Evolutionary conservation across 306 rosid genomes (phyloP), one percentile per base, ranked within the genome.

Genomic region (Cicer bijugum): DNA sequence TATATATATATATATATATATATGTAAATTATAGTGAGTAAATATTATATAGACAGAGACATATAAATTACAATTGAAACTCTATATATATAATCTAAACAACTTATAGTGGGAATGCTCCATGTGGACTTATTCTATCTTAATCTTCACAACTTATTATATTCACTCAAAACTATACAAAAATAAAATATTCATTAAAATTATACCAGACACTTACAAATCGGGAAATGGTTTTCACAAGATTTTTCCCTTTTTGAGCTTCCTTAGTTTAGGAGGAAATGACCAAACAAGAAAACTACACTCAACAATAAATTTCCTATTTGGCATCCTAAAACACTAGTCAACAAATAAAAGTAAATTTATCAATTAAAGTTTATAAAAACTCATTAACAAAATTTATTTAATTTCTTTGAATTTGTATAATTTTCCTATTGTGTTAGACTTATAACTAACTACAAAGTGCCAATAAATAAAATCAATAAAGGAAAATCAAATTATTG

Each of bases 181-280:
- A 16, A 16, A 16, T 16, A 16, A 16, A 16, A 0, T 16, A 16
- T 16, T 16, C 17, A 16, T 16, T 16, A 16, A 16, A 16, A 16
- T 16, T 17, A 1, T 17, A 17, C 19, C 1, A 17, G 19, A 17
- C 1, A 17, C 19, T 17, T 17, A 17, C 19, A 17, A 17, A 17
- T 17, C 19, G 1, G 0, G 1, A 17, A 28, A 51, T 68, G 48
- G 9, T 28, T 37, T 75, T 68, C 23, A 23, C 12, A 28, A 60
- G 12, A 28, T 43, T 43, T 39, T 4, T 3, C 17, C 6, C 48
- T 48, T 50, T 59, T 11, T 1, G 42, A 8, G 48, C 10, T 76
- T 76, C 35, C 66, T 81, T 81, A 76, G 74, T 56, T 75, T 2
- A 3, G 43, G 38, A 35, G 84, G 20, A 69, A 59, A 33, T 69